phyloP scores from a whole-genome alignment of 495 filamentous ascomycete genomes.

The Thermochaetoides thermophila region DNA sequence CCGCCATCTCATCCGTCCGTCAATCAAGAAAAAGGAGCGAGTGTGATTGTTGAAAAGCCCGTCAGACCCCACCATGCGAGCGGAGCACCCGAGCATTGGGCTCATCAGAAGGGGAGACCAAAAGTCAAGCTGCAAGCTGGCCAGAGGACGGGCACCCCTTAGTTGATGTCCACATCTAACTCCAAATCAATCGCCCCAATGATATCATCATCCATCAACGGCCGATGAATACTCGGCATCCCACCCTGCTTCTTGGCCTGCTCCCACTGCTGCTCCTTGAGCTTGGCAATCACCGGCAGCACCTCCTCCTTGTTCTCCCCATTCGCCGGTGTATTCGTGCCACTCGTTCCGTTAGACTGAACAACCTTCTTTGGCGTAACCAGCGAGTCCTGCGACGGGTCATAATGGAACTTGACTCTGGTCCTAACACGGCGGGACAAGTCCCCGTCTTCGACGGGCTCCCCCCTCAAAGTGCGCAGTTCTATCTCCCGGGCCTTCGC shows the following conservation, averaged over 20 bases:
- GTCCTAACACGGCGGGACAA: constrained; percentile 48
- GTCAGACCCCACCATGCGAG: no score
- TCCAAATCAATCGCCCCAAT: constrained; percentile 69
- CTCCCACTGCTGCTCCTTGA: constrained; percentile 41
- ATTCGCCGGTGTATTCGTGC: constrained; percentile 11
- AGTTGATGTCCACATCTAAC: constrained; percentile 58
- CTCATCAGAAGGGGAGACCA: no score
- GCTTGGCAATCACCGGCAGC: constrained; percentile 33
- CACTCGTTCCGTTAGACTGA: constrained; percentile 32
- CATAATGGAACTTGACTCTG: constrained; percentile 45
- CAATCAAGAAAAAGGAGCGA: no score
- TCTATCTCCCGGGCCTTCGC: constrained; percentile 43
- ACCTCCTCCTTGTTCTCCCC: constrained; percentile 15
- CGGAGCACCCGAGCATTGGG: no score
- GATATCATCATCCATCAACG: constrained; percentile 71
- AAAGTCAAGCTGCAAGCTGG: no score
- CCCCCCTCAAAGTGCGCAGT: constrained; percentile 37
- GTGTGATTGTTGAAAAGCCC: no score
- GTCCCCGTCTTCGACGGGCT: constrained; percentile 33
- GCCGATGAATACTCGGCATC: constrained; percentile 49
- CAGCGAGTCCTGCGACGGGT: constrained; percentile 22
- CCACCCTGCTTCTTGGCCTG: constrained; percentile 43
- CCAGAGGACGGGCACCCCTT: no score
- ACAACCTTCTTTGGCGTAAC: no score
- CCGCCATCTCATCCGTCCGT: no score